A percentile compares a stretch with the other conserved stretches of the same genome.
These are phyloP conservation scores for Botrytis pseudocinerea DNA, from an alignment of 2,329 filamentous ascomycete genomes.

Conservation along the genomic window DNA sequence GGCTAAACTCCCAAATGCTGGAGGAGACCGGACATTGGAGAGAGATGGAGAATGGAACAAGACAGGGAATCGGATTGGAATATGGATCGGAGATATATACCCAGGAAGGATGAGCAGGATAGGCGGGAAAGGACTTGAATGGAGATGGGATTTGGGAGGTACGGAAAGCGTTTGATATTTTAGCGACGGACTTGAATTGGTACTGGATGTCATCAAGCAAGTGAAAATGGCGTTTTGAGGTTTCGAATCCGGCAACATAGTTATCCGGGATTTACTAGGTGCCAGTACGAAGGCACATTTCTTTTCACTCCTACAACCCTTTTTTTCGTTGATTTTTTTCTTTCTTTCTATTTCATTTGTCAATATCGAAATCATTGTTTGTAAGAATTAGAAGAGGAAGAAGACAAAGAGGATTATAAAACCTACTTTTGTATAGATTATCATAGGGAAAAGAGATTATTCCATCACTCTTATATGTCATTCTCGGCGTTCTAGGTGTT, in stretches of 20 bases:
- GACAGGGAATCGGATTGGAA: neutral
- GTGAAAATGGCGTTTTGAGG: constrained; percentile 6
- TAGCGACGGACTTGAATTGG: neutral
- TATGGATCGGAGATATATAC: constrained; percentile 4
- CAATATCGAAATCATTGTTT: neutral
- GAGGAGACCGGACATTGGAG: neutral
- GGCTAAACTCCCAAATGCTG: neutral
- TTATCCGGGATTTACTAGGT: neutral
- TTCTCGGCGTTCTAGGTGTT: too few relatives aligned
- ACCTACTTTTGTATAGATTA: neutral
- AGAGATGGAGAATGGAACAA: neutral
- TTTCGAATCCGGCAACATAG: neutral
- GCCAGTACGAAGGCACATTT: neutral
- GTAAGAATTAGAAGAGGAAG: neutral
- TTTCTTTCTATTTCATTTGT: neutral
- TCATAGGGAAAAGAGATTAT: neutral
- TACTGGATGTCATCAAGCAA: neutral
- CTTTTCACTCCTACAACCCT: neutral
- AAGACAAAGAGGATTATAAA: neutral
- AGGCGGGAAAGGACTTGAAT: neutral
- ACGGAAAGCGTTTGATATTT: neutral
- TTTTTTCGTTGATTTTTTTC: neutral
- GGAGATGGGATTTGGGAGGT: neutral
- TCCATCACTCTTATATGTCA: neutral
- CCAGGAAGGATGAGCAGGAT: neutral